Evolutionary conservation across 2,329 filamentous ascomycete genomes (phyloP), one percentile per base, ranked within the genome.

Genomic region (Colletotrichum limetticola): DNA sequence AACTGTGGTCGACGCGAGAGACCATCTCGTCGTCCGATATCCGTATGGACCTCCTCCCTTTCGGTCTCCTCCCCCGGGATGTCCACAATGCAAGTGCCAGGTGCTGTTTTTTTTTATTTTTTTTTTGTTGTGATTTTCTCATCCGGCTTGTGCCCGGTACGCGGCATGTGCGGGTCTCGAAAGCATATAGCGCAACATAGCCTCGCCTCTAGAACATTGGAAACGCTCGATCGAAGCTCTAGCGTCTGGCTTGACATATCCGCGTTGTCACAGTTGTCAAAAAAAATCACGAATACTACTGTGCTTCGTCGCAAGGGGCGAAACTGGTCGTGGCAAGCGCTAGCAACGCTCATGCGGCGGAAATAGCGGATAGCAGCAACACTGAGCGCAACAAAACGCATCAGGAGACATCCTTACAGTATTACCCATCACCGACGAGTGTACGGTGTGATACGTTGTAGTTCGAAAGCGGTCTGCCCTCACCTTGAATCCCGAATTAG

Each of bases 151-250:
- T 65, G 37, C 7, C 32, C 22, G 46, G 46, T 30, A 53, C 49
- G 32, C 57, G n/a, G 19, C 22, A 42, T 63, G 22, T 62, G 58
- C 66, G 49, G 66, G 58, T 61, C 58, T 42, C 30, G 22, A 19
- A n/a, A 11, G 16, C 37, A 14, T 8, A 8, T 22, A 30, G 42
- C 42, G 42, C 19, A 5, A 49, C 32, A 37, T 53, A 46, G 58
- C 52, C 66, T 68, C 58, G 52, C 49, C 58, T 68, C 49, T 68
- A 68, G 58, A 63, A 63, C 35, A 9, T n/a, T 66, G 9, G 19
- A 30, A 57, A 66, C 19, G 19, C 32, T 22, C 24, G 35, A 57
- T 67, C 32, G 65, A 62, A 37, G 19, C 52, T 60, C 53, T 42
- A 63, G 53, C 11, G 12, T 30, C 57, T 22, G 11, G 11, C 14